These are phyloP conservation scores for Pseudogymnoascus sp. DNA, from an alignment of 2,329 filamentous ascomycete genomes.

Conservation along the genomic window DNA sequence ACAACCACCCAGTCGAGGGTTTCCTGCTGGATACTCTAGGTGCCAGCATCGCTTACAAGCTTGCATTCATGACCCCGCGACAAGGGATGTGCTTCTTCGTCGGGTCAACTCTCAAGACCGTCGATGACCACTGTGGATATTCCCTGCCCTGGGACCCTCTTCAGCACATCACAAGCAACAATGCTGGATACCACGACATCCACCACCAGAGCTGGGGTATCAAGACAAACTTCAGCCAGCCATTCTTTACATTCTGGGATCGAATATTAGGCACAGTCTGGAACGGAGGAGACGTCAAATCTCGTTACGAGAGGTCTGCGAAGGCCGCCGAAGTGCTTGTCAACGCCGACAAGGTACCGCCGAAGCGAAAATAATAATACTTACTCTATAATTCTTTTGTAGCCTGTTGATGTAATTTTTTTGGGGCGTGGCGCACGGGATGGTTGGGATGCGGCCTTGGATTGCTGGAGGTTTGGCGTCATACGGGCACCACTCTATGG, in stretches of 20 bases:
- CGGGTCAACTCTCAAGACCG: slow-evolving; percentile 85
- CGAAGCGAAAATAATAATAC: slow-evolving; percentile 9
- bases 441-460: slow-evolving; percentile 7
- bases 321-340: slow-evolving; percentile 26
- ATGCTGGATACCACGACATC: slow-evolving; percentile 93
- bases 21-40: slow-evolving; percentile 89
- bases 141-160: slow-evolving; percentile 91
- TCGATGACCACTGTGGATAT: slow-evolving; percentile 96
- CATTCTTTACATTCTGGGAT: slow-evolving; percentile 96
- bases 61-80: slow-evolving; percentile 72
- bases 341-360: slow-evolving; percentile 12
- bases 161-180: slow-evolving; percentile 87
- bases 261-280: slow-evolving; percentile 60
- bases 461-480: slow-evolving; percentile 5
- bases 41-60: slow-evolving; percentile 74
- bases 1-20: slow-evolving; percentile 92
- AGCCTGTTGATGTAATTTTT: slow-evolving; percentile 1
- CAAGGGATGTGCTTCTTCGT: slow-evolving; percentile 88
- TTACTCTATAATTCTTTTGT: slow-evolving; percentile 7
- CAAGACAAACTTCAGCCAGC: slow-evolving; percentile 88
- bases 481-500: slow-evolving; percentile 3
- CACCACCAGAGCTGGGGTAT: slow-evolving; percentile 99
- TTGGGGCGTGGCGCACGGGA: slow-evolving; percentile 5
- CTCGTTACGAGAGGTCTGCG: slow-evolving; percentile 22
- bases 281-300: slow-evolving; percentile 23